A percentile compares a stretch with the other conserved stretches of the same genome.
Evolutionary conservation across 1,284 basidiomycete genomes (phyloP).

Genomic region (Pholiota adiposa): DNA sequence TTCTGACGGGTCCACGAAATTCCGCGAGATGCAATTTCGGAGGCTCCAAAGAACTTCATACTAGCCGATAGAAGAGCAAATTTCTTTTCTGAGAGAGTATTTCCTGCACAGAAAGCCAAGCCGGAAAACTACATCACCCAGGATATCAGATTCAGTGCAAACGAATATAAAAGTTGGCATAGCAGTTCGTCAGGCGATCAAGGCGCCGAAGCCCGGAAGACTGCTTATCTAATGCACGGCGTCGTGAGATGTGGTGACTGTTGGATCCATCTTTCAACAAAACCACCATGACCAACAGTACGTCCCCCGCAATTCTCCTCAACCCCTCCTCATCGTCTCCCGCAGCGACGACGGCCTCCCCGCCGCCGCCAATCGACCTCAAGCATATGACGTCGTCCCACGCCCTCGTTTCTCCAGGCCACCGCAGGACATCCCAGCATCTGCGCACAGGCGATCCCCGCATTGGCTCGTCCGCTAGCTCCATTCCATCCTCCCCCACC

Average conservation of each 20-base stretch:
- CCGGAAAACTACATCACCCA: neutral
- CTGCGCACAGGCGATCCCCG: constrained; percentile 47
- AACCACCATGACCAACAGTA: neutral
- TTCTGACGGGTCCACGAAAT: neutral
- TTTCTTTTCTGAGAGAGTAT: neutral
- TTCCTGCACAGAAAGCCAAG: neutral
- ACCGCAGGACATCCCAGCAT: constrained; percentile 36
- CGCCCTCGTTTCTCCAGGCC: constrained; percentile 19
- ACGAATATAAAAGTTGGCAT: constrained; percentile 1
- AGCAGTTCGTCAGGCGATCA: neutral
- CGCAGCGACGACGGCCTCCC: neutral
- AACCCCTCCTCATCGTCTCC: neutral
- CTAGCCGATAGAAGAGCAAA: neutral
- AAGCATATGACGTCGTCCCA: constrained; percentile 27
- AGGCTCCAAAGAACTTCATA: too few species aligned
- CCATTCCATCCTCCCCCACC: constrained; percentile 77
- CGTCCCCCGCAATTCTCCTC: neutral
- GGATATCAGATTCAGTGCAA: neutral
- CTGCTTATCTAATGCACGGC: neutral
- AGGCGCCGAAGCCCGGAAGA: neutral
- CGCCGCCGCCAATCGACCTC: constrained; percentile 22
- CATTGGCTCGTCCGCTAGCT: constrained; percentile 65
- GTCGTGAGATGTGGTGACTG: neutral
- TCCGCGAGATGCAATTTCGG: neutral
- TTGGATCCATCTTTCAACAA: neutral